Evolutionary conservation across 495 filamentous ascomycete species (phyloP).

Genomic region (Rusavskia elegans): DNA sequence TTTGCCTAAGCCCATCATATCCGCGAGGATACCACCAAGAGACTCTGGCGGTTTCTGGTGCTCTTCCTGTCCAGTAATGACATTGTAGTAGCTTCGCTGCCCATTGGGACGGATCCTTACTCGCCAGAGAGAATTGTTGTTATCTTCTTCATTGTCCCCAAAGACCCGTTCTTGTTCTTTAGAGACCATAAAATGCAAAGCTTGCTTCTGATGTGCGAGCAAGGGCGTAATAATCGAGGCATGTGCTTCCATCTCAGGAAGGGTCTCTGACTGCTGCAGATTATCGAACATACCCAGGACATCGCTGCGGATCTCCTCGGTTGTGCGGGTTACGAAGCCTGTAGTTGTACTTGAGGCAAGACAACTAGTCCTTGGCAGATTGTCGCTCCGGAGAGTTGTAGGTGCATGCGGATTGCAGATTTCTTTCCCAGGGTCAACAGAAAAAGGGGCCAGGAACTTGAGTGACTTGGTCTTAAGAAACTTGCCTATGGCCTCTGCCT

Average conservation of each 20-base stretch:
- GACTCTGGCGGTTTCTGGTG: conserved; percentile 50
- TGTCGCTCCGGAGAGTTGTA: conserved; percentile 12
- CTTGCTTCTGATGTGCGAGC: conserved; percentile 82
- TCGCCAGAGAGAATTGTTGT: conserved; percentile 63
- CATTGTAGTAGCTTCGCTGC: conserved; percentile 49
- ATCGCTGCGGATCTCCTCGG: conserved; percentile 71
- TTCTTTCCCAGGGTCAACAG: conserved; percentile 46
- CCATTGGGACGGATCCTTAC: conserved; percentile 34
- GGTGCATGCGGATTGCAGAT: conserved; percentile 53
- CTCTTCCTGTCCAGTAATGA: conserved; percentile 60
- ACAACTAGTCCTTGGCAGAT: conserved; percentile 5
- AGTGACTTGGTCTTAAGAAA: conserved; percentile 48
- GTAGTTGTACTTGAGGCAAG: conserved; percentile 12
- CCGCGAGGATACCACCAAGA: conserved; percentile 79
- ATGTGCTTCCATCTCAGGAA: conserved; percentile 60
- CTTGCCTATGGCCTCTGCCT: conserved; percentile 43
- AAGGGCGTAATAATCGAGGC: conserved; percentile 48
- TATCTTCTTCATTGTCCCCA: conserved; percentile 31
- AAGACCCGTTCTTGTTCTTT: conserved; percentile 51
- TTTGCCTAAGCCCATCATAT: conserved; percentile 97
- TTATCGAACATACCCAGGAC: conserved; percentile 79
- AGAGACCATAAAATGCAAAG: conserved; percentile 71
- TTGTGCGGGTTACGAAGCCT: conserved; percentile 43
- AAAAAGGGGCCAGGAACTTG: conserved; percentile 44
- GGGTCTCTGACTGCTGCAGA: conserved; percentile 51